Percentiles rank a stretch among this genome's conserved stretches.
Conservation (phyloP, 1,284 basidiomycete genomes). For the Stereum hirsutum region DNA sequence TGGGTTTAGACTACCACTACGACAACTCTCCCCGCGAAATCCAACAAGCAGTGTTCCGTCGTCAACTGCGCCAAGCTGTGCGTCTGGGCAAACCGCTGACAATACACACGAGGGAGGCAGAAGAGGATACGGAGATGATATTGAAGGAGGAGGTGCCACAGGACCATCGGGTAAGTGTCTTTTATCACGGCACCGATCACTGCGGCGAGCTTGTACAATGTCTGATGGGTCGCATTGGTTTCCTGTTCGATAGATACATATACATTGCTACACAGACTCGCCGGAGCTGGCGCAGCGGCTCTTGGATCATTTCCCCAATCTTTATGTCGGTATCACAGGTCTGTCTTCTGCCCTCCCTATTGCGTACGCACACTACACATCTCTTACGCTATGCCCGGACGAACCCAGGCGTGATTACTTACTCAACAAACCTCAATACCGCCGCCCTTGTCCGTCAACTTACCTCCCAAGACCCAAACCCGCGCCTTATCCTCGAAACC, state of each 20-base stretch:
- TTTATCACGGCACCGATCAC: background rate
- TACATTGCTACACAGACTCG: conserved; percentile 77
- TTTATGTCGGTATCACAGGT: conserved; percentile 76
- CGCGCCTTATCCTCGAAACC: conserved; percentile 67
- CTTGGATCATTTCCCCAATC: conserved; percentile 68
- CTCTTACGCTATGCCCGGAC: too few species aligned
- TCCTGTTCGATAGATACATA: conserved; percentile 72
- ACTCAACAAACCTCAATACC: conserved; percentile 62
- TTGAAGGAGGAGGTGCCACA: conserved; percentile 63
- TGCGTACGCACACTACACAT: too few species aligned
- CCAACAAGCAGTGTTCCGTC: conserved; percentile 54
- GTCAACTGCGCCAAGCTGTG: conserved; percentile 63
- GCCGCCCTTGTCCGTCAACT: conserved; percentile 48
- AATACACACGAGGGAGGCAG: conserved; percentile 75
- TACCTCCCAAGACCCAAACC: conserved; percentile 8
- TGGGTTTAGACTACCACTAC: conserved; percentile 80
- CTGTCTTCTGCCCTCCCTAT: conserved; percentile 5
- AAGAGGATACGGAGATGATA: conserved; percentile 70
- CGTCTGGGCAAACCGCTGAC: conserved; percentile 62
- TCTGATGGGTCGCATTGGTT: too few species aligned
- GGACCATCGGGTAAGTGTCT: conserved; percentile 45
- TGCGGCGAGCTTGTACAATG: background rate
- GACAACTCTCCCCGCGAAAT: conserved; percentile 61
- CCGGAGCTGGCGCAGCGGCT: conserved; percentile 62
- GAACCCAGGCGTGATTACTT: conserved; percentile 68